A percentile compares a stretch with the other conserved stretches of the same genome.
Conservation (phyloP, 768 basidiomycete species). For the Lactarius quietus region DNA sequence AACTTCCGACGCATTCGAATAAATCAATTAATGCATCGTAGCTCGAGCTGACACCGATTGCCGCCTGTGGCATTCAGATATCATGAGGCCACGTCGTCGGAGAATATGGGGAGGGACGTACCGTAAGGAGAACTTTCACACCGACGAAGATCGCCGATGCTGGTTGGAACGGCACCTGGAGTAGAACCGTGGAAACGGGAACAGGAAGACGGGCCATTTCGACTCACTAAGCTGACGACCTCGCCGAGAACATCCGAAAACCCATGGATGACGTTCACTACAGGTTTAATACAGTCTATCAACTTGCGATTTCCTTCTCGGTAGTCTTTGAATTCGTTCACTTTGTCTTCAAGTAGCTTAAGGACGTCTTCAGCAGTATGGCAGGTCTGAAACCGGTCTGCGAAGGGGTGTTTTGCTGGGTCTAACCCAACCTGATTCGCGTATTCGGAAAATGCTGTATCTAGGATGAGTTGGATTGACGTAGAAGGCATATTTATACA, state of each 20-base stretch:
- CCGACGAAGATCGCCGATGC: not conserved
- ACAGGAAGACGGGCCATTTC: too few relatives aligned
- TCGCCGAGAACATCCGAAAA: not conserved
- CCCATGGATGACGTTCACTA: not conserved
- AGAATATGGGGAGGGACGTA: not conserved
- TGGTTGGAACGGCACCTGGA: not conserved
- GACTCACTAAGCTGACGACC: not conserved
- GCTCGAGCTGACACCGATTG: not conserved
- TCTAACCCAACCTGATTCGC: not conserved
- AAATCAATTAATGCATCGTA: not conserved
- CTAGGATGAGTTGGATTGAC: too few relatives aligned
- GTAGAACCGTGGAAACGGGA: not conserved
- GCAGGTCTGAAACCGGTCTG: not conserved
- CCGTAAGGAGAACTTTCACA: not conserved
- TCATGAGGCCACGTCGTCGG: not conserved
- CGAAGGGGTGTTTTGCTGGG: not conserved
- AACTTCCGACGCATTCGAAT: conserved; percentile 2
- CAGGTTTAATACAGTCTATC: not conserved
- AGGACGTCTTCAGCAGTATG: not conserved
- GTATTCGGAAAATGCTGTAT: too few relatives aligned
- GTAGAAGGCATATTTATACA: too few relatives aligned
- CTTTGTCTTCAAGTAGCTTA: not conserved
- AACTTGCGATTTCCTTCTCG: not conserved
- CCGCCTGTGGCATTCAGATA: not conserved
- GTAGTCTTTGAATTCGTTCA: not conserved